Conservation (phyloP, 176 grass and related monocot genomes). For the Dendrocalamus sinicus region DNA sequence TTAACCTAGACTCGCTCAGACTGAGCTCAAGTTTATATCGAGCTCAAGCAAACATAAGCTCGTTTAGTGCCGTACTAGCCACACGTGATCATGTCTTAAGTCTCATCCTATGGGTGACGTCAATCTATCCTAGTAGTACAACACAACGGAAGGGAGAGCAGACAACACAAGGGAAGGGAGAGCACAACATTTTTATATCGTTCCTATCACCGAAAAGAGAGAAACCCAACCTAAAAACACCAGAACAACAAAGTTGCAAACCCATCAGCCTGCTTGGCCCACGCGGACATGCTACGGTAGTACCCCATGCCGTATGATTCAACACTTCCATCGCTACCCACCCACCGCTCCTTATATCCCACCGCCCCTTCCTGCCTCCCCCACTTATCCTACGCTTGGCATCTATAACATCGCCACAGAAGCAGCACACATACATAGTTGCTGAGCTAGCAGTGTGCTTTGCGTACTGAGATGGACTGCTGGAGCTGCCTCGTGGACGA, state of each 20-base stretch:
- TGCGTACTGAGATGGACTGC: constrained; percentile 52
- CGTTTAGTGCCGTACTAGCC: neutral
- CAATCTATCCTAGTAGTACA: neutral
- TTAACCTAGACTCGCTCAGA: too few relatives aligned
- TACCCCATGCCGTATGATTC: neutral
- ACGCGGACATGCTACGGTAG: constrained; percentile 27
- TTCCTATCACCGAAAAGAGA: too few relatives aligned
- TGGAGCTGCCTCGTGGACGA: constrained; percentile 60
- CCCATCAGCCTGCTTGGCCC: constrained; percentile 4
- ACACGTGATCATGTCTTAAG: neutral
- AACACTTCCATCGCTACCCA: constrained; percentile 5
- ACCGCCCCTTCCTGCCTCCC: neutral
- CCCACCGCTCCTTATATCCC: constrained; percentile 44
- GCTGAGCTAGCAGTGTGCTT: neutral
- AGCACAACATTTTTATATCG: too few relatives aligned
- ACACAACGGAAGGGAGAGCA: too few relatives aligned
- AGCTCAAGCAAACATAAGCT: too few relatives aligned
- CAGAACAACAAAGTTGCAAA: neutral
- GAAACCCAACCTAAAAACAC: neutral
- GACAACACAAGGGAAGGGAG: too few relatives aligned
- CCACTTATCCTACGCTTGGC: neutral
- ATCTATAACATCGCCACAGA: neutral
- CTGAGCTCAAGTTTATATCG: too few relatives aligned
- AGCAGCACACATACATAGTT: neutral
- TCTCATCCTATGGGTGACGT: constrained; percentile 7